A percentile compares a stretch with the other conserved stretches of the same genome.
These are phyloP conservation scores for Zygosaccharomyces rouxii DNA, from an alignment of 805 yeast species.

Conservation along the genomic window DNA sequence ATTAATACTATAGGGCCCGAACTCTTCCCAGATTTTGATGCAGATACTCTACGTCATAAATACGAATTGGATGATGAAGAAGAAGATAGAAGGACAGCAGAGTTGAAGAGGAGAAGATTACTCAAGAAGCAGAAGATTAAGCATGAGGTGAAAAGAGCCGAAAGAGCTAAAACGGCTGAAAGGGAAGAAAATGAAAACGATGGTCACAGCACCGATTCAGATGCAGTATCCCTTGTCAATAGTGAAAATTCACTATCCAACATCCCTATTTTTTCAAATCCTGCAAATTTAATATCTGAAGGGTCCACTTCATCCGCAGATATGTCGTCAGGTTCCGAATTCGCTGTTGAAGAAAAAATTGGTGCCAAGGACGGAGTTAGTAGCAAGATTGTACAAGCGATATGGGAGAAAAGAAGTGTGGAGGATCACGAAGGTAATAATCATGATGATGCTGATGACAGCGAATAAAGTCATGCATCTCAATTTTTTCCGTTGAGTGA, in stretches of 20 bases:
- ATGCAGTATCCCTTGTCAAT: slow-evolving; percentile 40
- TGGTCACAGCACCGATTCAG: slow-evolving; percentile 42
- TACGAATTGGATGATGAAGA: slow-evolving; percentile 28
- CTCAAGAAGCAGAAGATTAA: slow-evolving; percentile 26
- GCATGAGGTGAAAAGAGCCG: slow-evolving; percentile 13
- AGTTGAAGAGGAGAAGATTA: slow-evolving; percentile 37
- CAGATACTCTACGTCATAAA: slow-evolving; percentile 27
- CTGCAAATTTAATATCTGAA: slow-evolving; percentile 17
- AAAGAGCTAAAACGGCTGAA: slow-evolving; percentile 7
- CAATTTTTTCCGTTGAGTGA: neutral
- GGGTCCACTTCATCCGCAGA: slow-evolving; percentile 30
- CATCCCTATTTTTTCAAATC: slow-evolving; percentile 41
- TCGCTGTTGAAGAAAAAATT: slow-evolving; percentile 12
- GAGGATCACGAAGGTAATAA: neutral
- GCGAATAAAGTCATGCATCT: neutral
- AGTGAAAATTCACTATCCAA: slow-evolving; percentile 38
- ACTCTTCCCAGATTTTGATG: slow-evolving; percentile 79
- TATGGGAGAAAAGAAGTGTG: slow-evolving; percentile 23
- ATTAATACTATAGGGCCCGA: slow-evolving; percentile 82
- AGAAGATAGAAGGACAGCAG: slow-evolving; percentile 37
- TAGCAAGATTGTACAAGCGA: slow-evolving; percentile 27
- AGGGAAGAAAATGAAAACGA: neutral
- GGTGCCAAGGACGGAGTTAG: slow-evolving; percentile 13
- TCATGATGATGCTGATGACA: neutral
- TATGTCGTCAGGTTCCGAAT: slow-evolving; percentile 27